Evolutionary conservation across 805 yeast species (phyloP).

Genomic region (Kluyveromyces starmeri): DNA sequence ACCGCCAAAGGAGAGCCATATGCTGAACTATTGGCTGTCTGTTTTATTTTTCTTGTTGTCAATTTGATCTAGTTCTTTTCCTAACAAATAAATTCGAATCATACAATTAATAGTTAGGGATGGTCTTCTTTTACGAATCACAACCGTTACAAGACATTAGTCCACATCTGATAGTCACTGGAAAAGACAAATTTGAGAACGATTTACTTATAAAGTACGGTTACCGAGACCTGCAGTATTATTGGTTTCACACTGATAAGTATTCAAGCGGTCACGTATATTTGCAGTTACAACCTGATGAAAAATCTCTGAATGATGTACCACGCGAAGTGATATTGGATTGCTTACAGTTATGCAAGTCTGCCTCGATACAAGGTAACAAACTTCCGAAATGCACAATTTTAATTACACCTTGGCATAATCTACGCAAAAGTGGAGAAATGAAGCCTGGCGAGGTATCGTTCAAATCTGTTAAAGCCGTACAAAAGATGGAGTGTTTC

Average conservation of each 20-base stretch:
- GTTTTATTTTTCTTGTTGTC: no score
- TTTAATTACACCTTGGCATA: slow-evolving; percentile 66
- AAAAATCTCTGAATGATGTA: slow-evolving; percentile 38
- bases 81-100: neutral
- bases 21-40: no score
- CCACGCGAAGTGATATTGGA: slow-evolving; percentile 44
- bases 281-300: slow-evolving; percentile 43
- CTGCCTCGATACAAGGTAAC: slow-evolving; percentile 69
- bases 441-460: slow-evolving; percentile 79
- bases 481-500: slow-evolving; percentile 44
- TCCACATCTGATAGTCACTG: slow-evolving; percentile 37
- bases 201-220: slow-evolving; percentile 55
- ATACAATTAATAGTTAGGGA: slow-evolving; percentile 2
- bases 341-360: slow-evolving; percentile 66
- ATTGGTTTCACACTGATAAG: slow-evolving; percentile 80
- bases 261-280: slow-evolving; percentile 73
- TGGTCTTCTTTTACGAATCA: slow-evolving; percentile 27
- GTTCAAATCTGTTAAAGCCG: slow-evolving; percentile 49
- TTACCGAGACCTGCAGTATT: slow-evolving; percentile 41
- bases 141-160: slow-evolving; percentile 11
- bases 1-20: no score
- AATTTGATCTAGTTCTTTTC: no score
- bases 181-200: slow-evolving; percentile 66
- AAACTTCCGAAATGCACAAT: slow-evolving; percentile 58
- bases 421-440: slow-evolving; percentile 53